A percentile compares a stretch with the other conserved stretches of the same genome.
phyloP scores from a whole-genome alignment of 306 rosid species.

The Cucurbita ficifolia region DNA sequence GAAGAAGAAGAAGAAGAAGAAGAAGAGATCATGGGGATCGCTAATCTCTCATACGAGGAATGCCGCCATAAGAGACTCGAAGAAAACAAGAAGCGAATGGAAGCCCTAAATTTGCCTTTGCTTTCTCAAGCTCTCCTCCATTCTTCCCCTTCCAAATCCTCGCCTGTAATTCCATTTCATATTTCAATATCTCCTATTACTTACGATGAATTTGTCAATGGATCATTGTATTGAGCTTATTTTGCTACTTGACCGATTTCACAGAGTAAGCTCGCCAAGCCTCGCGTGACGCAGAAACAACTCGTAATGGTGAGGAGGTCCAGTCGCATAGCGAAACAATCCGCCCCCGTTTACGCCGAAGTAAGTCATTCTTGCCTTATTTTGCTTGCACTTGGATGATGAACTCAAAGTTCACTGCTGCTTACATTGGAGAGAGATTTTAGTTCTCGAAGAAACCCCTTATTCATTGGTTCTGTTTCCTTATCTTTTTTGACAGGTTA shows the following conservation, averaged over 20 bases:
- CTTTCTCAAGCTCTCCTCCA: slow-evolving; percentile 44
- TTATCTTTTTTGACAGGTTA: slow-evolving; percentile 16
- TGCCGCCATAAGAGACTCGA: slow-evolving; percentile 50
- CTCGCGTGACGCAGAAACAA: slow-evolving; percentile 27
- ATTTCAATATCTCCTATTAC: neutral
- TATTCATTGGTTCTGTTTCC: neutral
- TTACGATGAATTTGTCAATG: neutral
- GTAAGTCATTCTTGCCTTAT: neutral
- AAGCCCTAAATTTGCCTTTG: slow-evolving; percentile 47
- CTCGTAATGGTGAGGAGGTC: slow-evolving; percentile 52
- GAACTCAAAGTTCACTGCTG: neutral
- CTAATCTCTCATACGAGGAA: slow-evolving; percentile 9
- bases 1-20: neutral
- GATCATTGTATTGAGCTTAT: neutral
- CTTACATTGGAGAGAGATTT: neutral
- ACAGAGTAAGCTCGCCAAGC: slow-evolving; percentile 36
- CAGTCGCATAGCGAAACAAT: slow-evolving; percentile 46
- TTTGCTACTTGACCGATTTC: neutral
- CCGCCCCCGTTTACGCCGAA: slow-evolving; percentile 45
- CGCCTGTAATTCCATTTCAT: neutral
- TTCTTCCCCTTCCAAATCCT: slow-evolving; percentile 29
- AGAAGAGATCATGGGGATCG: slow-evolving; percentile 12
- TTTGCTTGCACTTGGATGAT: neutral
- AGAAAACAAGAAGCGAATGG: slow-evolving; percentile 60
- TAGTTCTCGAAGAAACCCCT: neutral